Percentiles rank a stretch among this genome's conserved stretches.
Conservation (phyloP, 2,329 filamentous ascomycete genomes). For the Calycina herbarum region DNA sequence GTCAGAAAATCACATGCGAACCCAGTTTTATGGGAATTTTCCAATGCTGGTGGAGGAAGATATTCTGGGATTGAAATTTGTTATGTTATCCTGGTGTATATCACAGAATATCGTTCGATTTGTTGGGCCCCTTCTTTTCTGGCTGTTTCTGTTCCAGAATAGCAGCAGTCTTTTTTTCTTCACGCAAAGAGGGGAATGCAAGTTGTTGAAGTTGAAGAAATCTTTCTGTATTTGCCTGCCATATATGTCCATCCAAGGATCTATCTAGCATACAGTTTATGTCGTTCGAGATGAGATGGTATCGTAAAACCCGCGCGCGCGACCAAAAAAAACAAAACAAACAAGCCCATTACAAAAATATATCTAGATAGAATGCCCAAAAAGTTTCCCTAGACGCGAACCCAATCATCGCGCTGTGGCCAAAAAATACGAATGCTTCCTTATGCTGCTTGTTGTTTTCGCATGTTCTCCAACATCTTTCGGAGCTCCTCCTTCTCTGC, state of each 20-base stretch:
- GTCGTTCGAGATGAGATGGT: conserved; percentile 2
- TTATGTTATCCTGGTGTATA: background rate
- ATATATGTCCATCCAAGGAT: background rate
- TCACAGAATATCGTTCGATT: background rate
- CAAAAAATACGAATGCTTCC: background rate
- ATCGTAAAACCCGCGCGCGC: background rate
- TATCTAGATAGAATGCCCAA: background rate
- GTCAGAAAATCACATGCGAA: background rate
- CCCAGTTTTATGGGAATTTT: background rate
- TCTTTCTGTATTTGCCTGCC: background rate
- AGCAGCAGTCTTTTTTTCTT: background rate
- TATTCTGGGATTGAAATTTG: too few relatives aligned
- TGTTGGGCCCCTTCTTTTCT: background rate
- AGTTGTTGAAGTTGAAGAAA: background rate
- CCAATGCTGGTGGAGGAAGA: too few relatives aligned
- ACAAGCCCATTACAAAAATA: background rate
- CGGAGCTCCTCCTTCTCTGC: background rate
- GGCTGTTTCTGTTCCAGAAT: background rate
- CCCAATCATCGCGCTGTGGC: background rate
- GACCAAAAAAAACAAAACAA: background rate
- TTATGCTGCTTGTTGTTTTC: background rate
- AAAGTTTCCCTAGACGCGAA: background rate
- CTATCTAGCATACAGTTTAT: background rate
- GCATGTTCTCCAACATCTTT: conserved; percentile 2
- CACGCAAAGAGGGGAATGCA: background rate